Evolutionary conservation across 1,139 yeast species (phyloP).

Genomic region (Meyerozyma carpophila): DNA sequence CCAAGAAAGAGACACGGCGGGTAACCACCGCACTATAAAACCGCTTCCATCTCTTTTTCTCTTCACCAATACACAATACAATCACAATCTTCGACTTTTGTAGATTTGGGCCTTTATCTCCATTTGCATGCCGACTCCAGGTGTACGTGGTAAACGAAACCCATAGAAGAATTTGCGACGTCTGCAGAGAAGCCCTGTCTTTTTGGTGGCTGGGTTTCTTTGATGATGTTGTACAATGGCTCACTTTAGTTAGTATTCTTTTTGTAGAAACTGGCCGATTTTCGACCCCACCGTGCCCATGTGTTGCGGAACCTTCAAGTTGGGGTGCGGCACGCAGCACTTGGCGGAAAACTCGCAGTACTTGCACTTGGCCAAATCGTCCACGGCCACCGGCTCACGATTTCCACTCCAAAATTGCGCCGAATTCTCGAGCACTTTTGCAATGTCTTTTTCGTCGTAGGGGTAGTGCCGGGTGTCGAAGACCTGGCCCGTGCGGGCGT

Average conservation of each 20-base stretch:
- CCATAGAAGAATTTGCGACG: conserved; percentile 27
- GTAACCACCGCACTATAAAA: no score
- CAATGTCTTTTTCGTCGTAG: conserved; percentile 25
- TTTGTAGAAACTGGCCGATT: neutral
- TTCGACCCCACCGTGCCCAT: neutral
- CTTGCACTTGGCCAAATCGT: conserved; percentile 38
- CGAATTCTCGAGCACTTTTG: conserved; percentile 24
- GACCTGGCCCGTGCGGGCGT: conserved; percentile 22
- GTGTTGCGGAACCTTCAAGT: conserved; percentile 1
- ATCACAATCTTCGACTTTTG: neutral
- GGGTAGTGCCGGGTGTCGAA: conserved; percentile 34
- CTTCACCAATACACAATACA: neutral
- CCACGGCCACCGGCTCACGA: conserved; percentile 37
- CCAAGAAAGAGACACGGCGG: no score
- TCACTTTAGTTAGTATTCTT: neutral
- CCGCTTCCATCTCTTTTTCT: no score
- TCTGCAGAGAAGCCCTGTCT: conserved; percentile 38
- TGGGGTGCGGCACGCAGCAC: conserved; percentile 28
- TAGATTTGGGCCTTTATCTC: conserved; percentile 35
- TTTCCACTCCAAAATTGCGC: conserved; percentile 52
- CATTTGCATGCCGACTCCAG: conserved; percentile 36
- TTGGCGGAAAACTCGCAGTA: conserved; percentile 44
- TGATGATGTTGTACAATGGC: conserved; percentile 35
- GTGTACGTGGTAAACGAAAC: conserved; percentile 46
- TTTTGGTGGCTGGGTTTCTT: conserved; percentile 24